phyloP scores from a whole-genome alignment of 306 rosid species.

The Ormosia semicastrata region DNA sequence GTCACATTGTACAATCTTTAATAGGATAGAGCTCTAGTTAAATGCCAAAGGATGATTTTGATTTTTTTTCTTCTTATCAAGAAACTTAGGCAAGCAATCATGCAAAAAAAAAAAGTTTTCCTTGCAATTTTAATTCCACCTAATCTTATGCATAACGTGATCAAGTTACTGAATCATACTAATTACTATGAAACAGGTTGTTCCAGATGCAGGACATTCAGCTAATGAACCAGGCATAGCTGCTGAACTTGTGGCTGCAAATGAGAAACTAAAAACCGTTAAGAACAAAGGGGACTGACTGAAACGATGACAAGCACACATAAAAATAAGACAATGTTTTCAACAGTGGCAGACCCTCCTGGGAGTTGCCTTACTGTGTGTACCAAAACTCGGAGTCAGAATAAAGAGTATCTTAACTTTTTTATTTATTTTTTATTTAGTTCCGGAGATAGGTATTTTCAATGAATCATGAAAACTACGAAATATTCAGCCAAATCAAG shows the following conservation, averaged over 20 bases:
- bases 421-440: no score
- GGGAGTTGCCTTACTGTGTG: no score
- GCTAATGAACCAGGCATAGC: slow-evolving; percentile 90
- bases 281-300: slow-evolving; percentile 46
- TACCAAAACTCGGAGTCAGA: no score
- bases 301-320: no score
- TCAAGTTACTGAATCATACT: slow-evolving; percentile 19
- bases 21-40: neutral
- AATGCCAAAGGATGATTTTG: neutral
- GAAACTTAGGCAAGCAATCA: neutral
- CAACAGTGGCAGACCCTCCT: no score
- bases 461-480: no score
- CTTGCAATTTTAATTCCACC: neutral
- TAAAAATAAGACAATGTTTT: no score
- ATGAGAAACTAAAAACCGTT: slow-evolving; percentile 70
- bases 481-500: no score
- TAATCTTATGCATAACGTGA: neutral
- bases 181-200: slow-evolving; percentile 49
- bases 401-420: no score
- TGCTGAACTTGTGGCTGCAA: slow-evolving; percentile 92
- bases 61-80: neutral
- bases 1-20: neutral
- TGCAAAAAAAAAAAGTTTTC: neutral
- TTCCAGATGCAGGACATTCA: slow-evolving; percentile 88
- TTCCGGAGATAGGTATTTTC: no score